A percentile compares a stretch with the other conserved stretches of the same genome.
Evolutionary conservation across 495 filamentous ascomycete genomes (phyloP).

Genomic region (Aspergillus cavernicola): DNA sequence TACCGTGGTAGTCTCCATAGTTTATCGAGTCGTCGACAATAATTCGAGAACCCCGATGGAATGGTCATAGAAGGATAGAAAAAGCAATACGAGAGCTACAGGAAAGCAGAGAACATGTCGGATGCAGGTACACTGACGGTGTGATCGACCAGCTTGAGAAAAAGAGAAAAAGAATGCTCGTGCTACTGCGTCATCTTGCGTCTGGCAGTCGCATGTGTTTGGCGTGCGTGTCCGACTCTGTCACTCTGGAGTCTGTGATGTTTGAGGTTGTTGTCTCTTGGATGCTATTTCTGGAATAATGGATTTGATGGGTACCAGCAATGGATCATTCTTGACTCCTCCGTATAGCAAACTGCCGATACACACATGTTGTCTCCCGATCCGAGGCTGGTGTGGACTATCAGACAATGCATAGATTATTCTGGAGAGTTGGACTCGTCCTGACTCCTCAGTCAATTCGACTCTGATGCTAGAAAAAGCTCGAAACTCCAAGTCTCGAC

Average conservation of each 20-base stretch:
- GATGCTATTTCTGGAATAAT: background rate
- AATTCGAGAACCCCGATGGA: background rate
- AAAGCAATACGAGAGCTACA: constrained; percentile 2
- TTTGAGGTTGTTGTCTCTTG: background rate
- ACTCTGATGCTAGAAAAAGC: no score
- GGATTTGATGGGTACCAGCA: background rate
- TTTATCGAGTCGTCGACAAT: no score
- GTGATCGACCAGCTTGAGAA: constrained; percentile 8
- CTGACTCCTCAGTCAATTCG: no score
- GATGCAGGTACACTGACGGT: constrained; percentile 11
- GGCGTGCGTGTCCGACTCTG: no score
- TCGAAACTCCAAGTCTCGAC: background rate
- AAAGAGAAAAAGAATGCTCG: background rate
- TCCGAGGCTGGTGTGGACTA: constrained; percentile 1
- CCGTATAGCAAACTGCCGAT: background rate
- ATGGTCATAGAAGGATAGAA: background rate
- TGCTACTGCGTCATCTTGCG: constrained; percentile 7
- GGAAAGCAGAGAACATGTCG: background rate
- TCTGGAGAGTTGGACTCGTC: no score
- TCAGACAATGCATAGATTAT: no score
- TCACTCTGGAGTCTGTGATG: no score
- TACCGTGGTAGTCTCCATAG: background rate
- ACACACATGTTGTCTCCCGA: constrained; percentile 1
- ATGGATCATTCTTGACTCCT: background rate
- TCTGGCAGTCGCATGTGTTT: background rate